Conservation (phyloP, 352 stramenopile genomes). For the Phytopythium vexans region DNA sequence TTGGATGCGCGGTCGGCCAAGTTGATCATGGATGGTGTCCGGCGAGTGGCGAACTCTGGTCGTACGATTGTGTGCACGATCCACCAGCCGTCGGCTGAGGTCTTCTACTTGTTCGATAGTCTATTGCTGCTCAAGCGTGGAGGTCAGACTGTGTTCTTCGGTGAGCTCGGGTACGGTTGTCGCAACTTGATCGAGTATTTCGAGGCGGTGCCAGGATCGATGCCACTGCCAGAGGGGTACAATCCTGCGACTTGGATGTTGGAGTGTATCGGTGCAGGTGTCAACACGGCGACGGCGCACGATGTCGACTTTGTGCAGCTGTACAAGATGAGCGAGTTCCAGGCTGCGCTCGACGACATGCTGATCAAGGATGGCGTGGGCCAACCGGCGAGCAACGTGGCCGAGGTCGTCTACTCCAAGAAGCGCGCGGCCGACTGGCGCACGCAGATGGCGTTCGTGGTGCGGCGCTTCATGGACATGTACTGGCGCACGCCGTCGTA, state of each 20-base stretch:
- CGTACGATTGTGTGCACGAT: conserved; percentile 83
- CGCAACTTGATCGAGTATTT: conserved; percentile 31
- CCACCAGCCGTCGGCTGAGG: conserved; percentile 81
- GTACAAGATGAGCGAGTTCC: conserved; percentile 16
- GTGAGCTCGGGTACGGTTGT: conserved; percentile 21
- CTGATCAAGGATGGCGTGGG: conserved; percentile 17
- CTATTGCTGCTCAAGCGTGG: conserved; percentile 58
- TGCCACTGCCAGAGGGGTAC: conserved; percentile 35
- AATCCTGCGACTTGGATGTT: conserved; percentile 15
- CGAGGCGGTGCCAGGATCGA: conserved; percentile 8
- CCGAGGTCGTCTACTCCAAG: conserved; percentile 7
- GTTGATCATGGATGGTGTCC: conserved; percentile 72
- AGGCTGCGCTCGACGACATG: conserved; percentile 2
- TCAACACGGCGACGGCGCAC: conserved; percentile 11
- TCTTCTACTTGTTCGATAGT: conserved; percentile 79
- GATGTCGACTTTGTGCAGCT: conserved; percentile 11
- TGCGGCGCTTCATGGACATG: conserved; percentile 32
- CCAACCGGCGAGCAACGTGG: no score
- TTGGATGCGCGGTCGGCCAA: conserved; percentile 77
- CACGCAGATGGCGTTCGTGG: conserved; percentile 19
- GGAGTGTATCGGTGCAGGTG: conserved; percentile 32
- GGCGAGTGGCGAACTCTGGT: conserved; percentile 64
- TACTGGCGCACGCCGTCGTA: conserved; percentile 82
- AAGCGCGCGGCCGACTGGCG: conserved; percentile 16
- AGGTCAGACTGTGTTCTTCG: conserved; percentile 34